These are phyloP conservation scores for Obelidium mucronatum DNA, from an alignment of 192 early-diverging fungal genomes.

Conservation along the genomic window DNA sequence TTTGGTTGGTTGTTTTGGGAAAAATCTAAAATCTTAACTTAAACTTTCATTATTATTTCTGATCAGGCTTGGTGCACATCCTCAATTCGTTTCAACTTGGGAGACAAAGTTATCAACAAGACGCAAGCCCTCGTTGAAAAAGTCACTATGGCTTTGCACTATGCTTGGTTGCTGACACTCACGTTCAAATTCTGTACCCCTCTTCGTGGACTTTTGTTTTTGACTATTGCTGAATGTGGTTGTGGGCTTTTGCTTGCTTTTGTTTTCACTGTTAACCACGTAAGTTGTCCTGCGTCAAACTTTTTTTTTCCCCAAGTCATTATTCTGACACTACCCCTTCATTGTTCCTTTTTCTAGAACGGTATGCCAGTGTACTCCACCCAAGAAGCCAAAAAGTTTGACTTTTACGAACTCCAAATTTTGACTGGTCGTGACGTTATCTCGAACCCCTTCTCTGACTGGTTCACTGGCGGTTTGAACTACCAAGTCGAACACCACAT, in stretches of 20 bases:
- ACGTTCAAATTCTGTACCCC: constrained; percentile 55
- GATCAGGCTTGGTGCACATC: constrained; percentile 71
- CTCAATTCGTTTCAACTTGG: constrained; percentile 59
- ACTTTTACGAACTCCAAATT: constrained; percentile 79
- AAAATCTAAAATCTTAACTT: neutral
- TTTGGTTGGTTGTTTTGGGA: constrained; percentile 29
- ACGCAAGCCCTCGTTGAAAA: constrained; percentile 57
- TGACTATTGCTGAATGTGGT: constrained; percentile 67
- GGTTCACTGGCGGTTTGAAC: constrained; percentile 86
- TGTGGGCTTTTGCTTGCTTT: constrained; percentile 76
- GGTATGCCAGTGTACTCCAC: constrained; percentile 83
- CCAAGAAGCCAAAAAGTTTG: constrained; percentile 67
- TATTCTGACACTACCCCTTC: neutral
- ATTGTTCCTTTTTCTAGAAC: constrained; percentile 46
- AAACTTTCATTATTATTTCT: neutral
- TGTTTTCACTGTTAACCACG: constrained; percentile 83
- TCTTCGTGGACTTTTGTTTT: constrained; percentile 58
- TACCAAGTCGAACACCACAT: constrained; percentile 90
- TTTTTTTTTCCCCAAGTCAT: neutral
- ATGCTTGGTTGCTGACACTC: constrained; percentile 69
- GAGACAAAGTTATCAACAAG: constrained; percentile 52
- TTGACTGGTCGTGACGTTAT: constrained; percentile 81
- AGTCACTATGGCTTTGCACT: constrained; percentile 67
- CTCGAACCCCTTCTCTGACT: constrained; percentile 67
- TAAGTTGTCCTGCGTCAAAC: too few relatives aligned